phyloP scores from a whole-genome alignment of 768 basidiomycete species.

The Leucocoprinus birnbaumii region DNA sequence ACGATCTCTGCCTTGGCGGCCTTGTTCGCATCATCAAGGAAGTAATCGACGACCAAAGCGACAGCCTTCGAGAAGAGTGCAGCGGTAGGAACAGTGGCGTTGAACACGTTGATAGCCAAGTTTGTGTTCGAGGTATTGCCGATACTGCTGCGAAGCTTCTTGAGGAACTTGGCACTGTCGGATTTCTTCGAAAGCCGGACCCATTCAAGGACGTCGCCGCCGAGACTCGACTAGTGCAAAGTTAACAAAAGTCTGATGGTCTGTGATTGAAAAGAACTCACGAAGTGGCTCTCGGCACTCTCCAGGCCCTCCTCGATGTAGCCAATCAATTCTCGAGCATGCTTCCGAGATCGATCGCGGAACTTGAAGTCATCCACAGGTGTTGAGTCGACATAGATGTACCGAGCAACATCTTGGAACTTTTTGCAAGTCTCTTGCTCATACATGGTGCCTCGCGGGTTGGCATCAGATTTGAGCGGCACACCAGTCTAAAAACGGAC shows the following conservation, averaged over 20 bases:
- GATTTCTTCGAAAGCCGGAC: neutral
- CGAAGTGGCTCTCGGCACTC: slow-evolving; percentile 16
- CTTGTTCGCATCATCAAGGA: slow-evolving; percentile 37
- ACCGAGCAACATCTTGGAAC: slow-evolving; percentile 50
- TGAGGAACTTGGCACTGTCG: slow-evolving; percentile 28
- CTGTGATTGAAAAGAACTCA: slow-evolving; percentile 13
- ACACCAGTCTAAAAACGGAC: slow-evolving; percentile 38
- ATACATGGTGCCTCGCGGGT: slow-evolving; percentile 26
- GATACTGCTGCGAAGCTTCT: slow-evolving; percentile 21
- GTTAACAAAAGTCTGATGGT: slow-evolving; percentile 16
- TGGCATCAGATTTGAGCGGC: slow-evolving; percentile 33
- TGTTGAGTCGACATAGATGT: slow-evolving; percentile 42
- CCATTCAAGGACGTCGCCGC: neutral
- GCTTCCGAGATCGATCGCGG: slow-evolving; percentile 33
- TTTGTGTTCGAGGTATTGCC: slow-evolving; percentile 22
- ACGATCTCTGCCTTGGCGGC: slow-evolving; percentile 38
- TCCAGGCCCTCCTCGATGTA: slow-evolving; percentile 29
- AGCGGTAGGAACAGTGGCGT: slow-evolving; percentile 52
- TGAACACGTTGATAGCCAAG: slow-evolving; percentile 49
- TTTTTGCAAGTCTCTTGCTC: slow-evolving; percentile 37
- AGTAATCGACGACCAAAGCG: slow-evolving; percentile 58
- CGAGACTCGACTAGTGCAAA: neutral
- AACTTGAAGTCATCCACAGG: slow-evolving; percentile 46
- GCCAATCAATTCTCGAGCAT: slow-evolving; percentile 26
- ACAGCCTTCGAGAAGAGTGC: slow-evolving; percentile 54